These are phyloP conservation scores for Saccharomycopsis malanga DNA, from an alignment of 805 yeast genomes.

Conservation along the genomic window DNA sequence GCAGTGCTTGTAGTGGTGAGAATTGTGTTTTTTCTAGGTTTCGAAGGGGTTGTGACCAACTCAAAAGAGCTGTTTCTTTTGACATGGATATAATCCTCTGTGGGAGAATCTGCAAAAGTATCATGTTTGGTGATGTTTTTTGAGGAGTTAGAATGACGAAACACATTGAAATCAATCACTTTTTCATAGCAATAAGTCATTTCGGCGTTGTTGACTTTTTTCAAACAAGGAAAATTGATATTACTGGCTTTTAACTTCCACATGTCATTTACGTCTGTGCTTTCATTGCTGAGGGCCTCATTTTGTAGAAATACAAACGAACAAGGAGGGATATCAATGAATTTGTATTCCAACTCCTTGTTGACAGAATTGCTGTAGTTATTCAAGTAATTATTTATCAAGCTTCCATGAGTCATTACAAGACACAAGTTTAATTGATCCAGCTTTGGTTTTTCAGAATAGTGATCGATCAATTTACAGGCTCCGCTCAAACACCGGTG, in stretches of 20 bases:
- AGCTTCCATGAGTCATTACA: constrained; percentile 14
- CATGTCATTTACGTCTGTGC: constrained; percentile 1
- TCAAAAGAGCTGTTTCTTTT: constrained; percentile 2
- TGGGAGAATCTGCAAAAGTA: too few species aligned
- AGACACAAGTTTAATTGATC: neutral
- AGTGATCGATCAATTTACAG: constrained; percentile 9
- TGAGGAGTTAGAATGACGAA: neutral
- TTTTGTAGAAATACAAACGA: constrained; percentile 15
- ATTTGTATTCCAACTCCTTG: constrained; percentile 3
- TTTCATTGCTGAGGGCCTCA: neutral
- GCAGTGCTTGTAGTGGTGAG: too few species aligned
- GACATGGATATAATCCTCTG: neutral
- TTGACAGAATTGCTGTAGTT: constrained; percentile 6
- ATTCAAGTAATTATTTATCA: constrained; percentile 18
- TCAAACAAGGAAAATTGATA: constrained; percentile 18
- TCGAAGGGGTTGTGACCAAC: neutral
- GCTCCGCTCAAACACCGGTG: constrained; percentile 10
- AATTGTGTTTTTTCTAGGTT: constrained; percentile 14
- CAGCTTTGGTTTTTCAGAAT: neutral
- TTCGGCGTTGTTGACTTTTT: constrained; percentile 1
- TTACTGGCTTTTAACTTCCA: constrained; percentile 14
- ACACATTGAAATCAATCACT: constrained; percentile 7
- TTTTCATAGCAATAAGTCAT: constrained; percentile 12
- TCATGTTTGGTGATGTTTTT: neutral
- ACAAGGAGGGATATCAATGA: constrained; percentile 12